Base-by-base conservation (phyloP, 768 basidiomycete species). In the Leccinum broughii region DNA sequence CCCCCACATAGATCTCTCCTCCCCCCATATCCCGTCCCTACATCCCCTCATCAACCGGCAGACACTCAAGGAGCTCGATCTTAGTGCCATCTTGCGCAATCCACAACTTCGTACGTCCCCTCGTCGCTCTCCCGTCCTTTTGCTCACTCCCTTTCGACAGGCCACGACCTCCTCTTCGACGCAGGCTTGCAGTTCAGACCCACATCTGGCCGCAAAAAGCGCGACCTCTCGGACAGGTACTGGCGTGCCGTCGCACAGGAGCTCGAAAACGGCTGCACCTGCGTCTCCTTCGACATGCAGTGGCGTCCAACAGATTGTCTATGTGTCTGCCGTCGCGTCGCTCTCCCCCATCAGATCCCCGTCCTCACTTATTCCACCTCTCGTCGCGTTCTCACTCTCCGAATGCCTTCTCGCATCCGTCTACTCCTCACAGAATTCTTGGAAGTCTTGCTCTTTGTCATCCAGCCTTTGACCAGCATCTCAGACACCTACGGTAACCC, bases 131-230 rank as follows among this genome's bases (percentile, higher is more conserved):
- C 6, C 1, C 13, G 20, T 8, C 34, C 37, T 24, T n/a, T 20
- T 30, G 6, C 58, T 60, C 46, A 63, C 54, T 54, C 57, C 44
- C 55, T 13, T 56, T 56, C 46, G 59, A 57, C 67, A 93, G 91
- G 91, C 35, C 93, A 96, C 66, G 93, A 95, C 75, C 81, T 95
- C 61, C 83, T 95, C 65, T 95, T 95, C 64, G 94, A 96, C 63
- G 82, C 90, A 17, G 87, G 87, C 15, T 77, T 93, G 14, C 91
- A 93, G 72, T 93, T 93, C 74, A 83, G 89, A 48, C 90, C 90
- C 11, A 87, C 87, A 1, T 81, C 83, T n/a, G 85, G 85, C 63
- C 84, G 87, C 44, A 84, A 87, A 59, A 93, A 93, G 72, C 72
- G 84, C 53, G 85, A 87, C 53, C 78, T 85, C 39, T 81, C 87